A percentile compares a stretch with the other conserved stretches of the same genome.
These are phyloP conservation scores for Lepidium didymum DNA, from an alignment of 345 rosid genomes.

Conservation along the genomic window DNA sequence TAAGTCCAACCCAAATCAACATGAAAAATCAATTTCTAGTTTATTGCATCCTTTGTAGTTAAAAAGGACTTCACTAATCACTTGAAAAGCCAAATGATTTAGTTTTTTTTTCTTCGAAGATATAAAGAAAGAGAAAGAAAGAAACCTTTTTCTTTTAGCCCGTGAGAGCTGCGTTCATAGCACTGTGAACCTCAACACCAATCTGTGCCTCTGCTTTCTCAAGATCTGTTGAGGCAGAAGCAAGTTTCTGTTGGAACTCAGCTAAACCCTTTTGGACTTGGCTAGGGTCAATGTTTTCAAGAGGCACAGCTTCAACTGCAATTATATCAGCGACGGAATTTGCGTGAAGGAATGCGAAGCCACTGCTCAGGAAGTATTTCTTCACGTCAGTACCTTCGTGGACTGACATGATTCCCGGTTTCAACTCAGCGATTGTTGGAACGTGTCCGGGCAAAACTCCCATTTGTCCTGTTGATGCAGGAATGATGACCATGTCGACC, in stretches of 20 bases:
- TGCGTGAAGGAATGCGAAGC: slow-evolving; percentile 73
- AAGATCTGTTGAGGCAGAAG: slow-evolving; percentile 64
- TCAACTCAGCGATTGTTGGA: slow-evolving; percentile 77
- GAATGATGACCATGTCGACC: slow-evolving; percentile 96
- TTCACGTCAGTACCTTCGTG: slow-evolving; percentile 69
- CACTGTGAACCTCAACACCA: slow-evolving; percentile 75
- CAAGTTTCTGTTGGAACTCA: slow-evolving; percentile 66
- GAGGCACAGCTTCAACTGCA: slow-evolving; percentile 70
- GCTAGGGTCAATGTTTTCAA: slow-evolving; percentile 58
- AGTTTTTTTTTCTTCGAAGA: not conserved
- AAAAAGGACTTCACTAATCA: slow-evolving; percentile 19
- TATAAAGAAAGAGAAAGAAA: not conserved
- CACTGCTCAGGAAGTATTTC: slow-evolving; percentile 86
- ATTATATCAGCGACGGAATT: slow-evolving; percentile 75
- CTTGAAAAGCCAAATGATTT: slow-evolving; percentile 19
- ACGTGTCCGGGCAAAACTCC: slow-evolving; percentile 91
- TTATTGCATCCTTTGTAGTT: slow-evolving; percentile 17
- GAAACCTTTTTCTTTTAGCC: slow-evolving; percentile 34
- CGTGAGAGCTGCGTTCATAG: slow-evolving; percentile 51
- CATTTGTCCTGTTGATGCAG: slow-evolving; percentile 91
- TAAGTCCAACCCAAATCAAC: slow-evolving; percentile 13
- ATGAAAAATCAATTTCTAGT: slow-evolving; percentile 14
- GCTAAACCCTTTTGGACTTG: slow-evolving; percentile 83
- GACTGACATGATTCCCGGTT: slow-evolving; percentile 82
- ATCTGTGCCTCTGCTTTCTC: slow-evolving; percentile 92